Evolutionary conservation across 2,329 filamentous ascomycete species (phyloP), one percentile per base, ranked within the genome.

Genomic region (Purpureocillium takamizusanense): DNA sequence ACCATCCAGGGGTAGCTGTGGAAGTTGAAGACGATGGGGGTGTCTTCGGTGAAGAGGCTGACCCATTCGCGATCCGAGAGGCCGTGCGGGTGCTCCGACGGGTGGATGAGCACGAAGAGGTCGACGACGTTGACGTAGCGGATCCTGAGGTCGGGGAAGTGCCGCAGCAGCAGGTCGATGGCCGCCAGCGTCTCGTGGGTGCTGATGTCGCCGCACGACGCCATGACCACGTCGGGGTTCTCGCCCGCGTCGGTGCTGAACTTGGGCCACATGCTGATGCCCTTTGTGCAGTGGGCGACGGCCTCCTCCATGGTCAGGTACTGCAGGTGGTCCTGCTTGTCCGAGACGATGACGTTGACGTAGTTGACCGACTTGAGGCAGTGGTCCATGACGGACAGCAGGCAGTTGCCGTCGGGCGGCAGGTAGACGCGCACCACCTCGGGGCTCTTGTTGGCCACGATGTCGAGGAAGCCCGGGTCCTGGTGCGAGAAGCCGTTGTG

Each of bases 401-500:
- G 68, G 50, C 79, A 84, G 65, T 89, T 89, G 45, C 81, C 84
- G 52, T 89, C 84, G 0, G 84, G 83, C 16, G 84, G 84, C 4
- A 89, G 74, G 56, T 89, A 89, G 53, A 89, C 86, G 39, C 84
- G 80, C 13, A 86, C 83, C 4, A 88, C 81, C 49, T 87, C 81
- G 7, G 84, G 83, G 46, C 76, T 82, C 66, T 88, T 88, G 66
- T 89, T 88, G 48, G 78, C 79, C 3, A 89, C 74, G 0, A 88
- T 80, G 46, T 87, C 83, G 11, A 89, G 72, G 70, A 89, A 89
- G 30, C 83, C 83, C 0, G 83, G 84, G 46, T 87, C 83, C 56
- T 88, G 83, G 55, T 88, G 83, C 0, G 82, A 87, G 63, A 89
- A 89, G 28, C 84, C 84, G 51, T 88, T 89, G 67, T 88, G 84